Evolutionary conservation across 768 basidiomycete genomes (phyloP), one percentile per base, ranked within the genome.

Genomic region (Thelephora aurantiotincta): DNA sequence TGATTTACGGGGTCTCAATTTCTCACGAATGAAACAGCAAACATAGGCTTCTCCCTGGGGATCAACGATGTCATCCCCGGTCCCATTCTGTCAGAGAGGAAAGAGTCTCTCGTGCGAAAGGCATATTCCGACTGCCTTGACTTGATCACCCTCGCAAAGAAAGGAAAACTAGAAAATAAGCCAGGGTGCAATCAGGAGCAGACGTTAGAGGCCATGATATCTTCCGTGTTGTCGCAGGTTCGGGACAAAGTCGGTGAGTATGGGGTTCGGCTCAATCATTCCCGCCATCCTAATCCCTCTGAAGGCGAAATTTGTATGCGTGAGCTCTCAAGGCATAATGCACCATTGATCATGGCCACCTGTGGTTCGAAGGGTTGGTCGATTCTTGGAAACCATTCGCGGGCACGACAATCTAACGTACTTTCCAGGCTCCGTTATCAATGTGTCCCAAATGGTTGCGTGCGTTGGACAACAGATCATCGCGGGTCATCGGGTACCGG

Each of bases 381-480:
- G 34, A 18, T 23, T 35, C 16, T 37, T 33, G 16, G 38, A 48
- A 22, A 9, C 34, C 6, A 23, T 44, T 7, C 12, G 14, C 22
- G 9, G 38, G 11, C 38, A 22, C 9, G 38, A 41, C 4, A 9
- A 9, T 41, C 38, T 18, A 11, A 41, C 14, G 4, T 16, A 20
- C 46, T 30, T n/a, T 36, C n/a, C 51, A 85, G 94, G 96, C 63
- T 98, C 96, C 58, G 88, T 91, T 52, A 94, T 99, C 66, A 99
- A 99, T 65, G 96, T 99, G 48, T 94, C 91, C 19, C 96, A 99
- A 67, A 99, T 99, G 96, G 94, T 98, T 46, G 96, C 94, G 59
- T 97, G 94, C 77, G 96, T 99, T 55, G 96, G 96, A 5, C 96
- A 99, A 60, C 96, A 99, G 61, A 97, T 98, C 63, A 98, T 99